phyloP scores from a whole-genome alignment of 495 filamentous ascomycete genomes.

The Venustampulla echinocandica region DNA sequence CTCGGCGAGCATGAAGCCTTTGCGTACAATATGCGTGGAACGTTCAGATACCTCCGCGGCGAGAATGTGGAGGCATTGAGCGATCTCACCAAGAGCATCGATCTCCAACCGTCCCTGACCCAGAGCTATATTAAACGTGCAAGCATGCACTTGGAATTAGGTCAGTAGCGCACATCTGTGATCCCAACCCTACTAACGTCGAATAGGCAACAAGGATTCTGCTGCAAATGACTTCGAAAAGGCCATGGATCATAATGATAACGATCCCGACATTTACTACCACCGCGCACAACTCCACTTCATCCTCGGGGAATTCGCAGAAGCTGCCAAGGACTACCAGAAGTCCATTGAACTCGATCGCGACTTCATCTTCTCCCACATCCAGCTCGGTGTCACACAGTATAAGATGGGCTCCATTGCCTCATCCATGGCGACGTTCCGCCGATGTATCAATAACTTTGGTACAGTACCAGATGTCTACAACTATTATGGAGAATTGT shows the following conservation, averaged over 20 bases:
- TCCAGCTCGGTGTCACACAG: constrained; percentile 97
- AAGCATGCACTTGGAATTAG: constrained; percentile 94
- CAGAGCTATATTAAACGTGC: constrained; percentile 98
- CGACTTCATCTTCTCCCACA: constrained; percentile 98
- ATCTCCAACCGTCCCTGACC: constrained; percentile 75
- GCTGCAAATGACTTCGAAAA: constrained; percentile 82
- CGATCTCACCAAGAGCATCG: constrained; percentile 85
- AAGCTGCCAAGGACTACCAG: constrained; percentile 96
- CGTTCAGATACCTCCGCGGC: constrained; percentile 85
- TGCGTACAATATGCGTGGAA: constrained; percentile 92
- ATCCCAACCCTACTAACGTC: constrained; percentile 20
- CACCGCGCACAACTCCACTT: constrained; percentile 98
- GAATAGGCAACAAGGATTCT: constrained; percentile 69
- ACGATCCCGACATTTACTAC: constrained; percentile 98
- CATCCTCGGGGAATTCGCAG: constrained; percentile 85
- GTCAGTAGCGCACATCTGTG: constrained; percentile 37
- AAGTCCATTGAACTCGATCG: constrained; percentile 95
- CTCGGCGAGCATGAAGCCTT: constrained; percentile 75
- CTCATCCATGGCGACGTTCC: constrained; percentile 96
- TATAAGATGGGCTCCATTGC: constrained; percentile 99
- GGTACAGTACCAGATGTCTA: constrained; percentile 94
- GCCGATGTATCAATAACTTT: constrained; percentile 96
- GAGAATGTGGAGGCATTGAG: constrained; percentile 72
- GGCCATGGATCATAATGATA: constrained; percentile 74
- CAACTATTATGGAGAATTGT: constrained; percentile 98